These are phyloP conservation scores for Diaporthe sp. DNA, from an alignment of 2,329 filamentous ascomycete genomes.

Conservation along the genomic window DNA sequence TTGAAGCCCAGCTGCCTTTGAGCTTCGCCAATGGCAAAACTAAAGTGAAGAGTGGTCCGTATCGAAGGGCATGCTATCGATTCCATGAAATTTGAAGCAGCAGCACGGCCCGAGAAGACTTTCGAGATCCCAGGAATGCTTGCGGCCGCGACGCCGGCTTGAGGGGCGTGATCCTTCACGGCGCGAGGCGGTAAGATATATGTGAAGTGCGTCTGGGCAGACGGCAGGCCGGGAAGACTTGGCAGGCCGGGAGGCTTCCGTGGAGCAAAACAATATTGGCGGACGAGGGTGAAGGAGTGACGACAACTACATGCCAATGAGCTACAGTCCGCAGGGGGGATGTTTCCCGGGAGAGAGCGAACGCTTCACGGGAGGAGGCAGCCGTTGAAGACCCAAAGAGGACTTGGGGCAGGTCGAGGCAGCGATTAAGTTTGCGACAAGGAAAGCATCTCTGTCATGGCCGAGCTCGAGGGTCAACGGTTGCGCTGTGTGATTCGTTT, in stretches of 20 bases:
- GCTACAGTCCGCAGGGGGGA: conserved; percentile 1
- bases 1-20: conserved; percentile 45
- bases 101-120: conserved; percentile 4
- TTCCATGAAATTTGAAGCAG: conserved; percentile 8
- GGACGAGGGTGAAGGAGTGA: neutral
- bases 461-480: conserved; percentile 16
- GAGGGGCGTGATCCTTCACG: neutral
- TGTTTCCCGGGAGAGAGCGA: neutral
- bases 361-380: conserved; percentile 3
- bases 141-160: conserved; percentile 10
- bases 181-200: conserved; percentile 23
- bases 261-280: neutral
- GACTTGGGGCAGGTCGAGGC: neutral
- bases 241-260: conserved; percentile 17
- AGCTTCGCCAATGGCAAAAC: conserved; percentile 30
- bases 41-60: conserved; percentile 18
- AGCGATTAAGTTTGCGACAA: conserved; percentile 26
- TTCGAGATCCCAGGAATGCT: neutral
- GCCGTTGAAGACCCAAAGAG: neutral
- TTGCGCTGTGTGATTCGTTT: conserved; percentile 18
- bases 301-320: conserved; percentile 15
- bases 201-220: neutral
- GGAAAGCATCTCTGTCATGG: conserved; percentile 26
- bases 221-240: neutral
- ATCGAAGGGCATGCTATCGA: conserved; percentile 34